phyloP scores from a whole-genome alignment of 495 filamentous ascomycete genomes.

The Amphirosellinia nigrospora region DNA sequence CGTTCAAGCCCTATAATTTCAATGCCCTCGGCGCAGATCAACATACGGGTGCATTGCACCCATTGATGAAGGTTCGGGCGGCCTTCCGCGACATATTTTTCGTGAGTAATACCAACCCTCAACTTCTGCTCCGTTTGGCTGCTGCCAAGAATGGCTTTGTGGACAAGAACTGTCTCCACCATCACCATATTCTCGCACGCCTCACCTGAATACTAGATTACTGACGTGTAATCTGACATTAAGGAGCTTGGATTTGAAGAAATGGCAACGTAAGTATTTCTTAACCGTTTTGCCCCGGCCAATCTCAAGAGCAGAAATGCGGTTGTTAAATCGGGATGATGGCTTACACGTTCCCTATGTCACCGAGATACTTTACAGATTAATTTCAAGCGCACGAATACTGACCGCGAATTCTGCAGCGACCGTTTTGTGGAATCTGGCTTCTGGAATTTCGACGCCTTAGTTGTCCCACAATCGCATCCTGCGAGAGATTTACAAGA shows the following conservation, averaged over 20 bases:
- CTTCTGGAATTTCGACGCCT: conserved; percentile 98
- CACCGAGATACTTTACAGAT: neutral
- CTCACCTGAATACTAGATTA: neutral
- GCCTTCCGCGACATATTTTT: conserved; percentile 99
- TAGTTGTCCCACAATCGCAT: conserved; percentile 97
- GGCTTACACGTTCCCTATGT: neutral
- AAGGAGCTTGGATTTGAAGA: conserved; percentile 78
- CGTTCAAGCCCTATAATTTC: conserved; percentile 98
- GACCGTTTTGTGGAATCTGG: conserved; percentile 82
- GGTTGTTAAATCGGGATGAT: neutral
- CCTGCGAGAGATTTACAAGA: conserved; percentile 96
- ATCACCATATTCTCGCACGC: neutral
- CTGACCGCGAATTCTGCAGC: neutral
- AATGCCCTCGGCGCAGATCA: conserved; percentile 83
- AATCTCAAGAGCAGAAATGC: neutral
- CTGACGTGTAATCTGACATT: neutral
- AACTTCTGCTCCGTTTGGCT: neutral
- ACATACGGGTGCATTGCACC: conserved; percentile 85
- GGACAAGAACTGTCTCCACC: neutral
- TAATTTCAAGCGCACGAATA: neutral
- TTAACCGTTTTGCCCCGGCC: neutral
- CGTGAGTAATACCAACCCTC: conserved; percentile 37
- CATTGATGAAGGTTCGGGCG: conserved; percentile 89
- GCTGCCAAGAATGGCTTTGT: neutral
- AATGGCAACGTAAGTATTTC: conserved; percentile 74